Evolutionary conservation across 2,329 filamentous ascomycete genomes (phyloP), one percentile per base, ranked within the genome.

Genomic region (Bipolaris bicolor): DNA sequence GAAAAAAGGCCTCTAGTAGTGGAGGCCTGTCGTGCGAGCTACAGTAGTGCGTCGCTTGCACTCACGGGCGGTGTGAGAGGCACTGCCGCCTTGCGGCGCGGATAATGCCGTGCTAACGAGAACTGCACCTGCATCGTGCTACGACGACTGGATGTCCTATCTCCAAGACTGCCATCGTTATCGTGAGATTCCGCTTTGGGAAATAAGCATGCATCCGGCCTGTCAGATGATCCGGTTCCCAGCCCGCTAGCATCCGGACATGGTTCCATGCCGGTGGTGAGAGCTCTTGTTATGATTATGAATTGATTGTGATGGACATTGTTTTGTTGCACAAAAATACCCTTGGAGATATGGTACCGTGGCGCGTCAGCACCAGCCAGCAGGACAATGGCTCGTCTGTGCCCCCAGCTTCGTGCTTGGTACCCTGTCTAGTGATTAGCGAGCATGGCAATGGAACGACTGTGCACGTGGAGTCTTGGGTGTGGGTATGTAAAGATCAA

Each of bases 41-140:
- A 29, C 26, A 29, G 41, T 52, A 58, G 37, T 46, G 51, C 24
- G 15, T 51, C 33, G 50, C 45, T 58, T 45, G 51, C 18, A 31
- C 29, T 26, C 46, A 54, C 45, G 6, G 33, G 29, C 39, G 48
- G 45, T 40, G 51, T 51, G 49, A 52, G 49, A 52, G 20, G 36
- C 49, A 43, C 52, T 43, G 26, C 40, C 47, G 26, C 40, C 37
- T 22, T 33, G 24, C 33, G 44, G 55, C 55, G 33, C 36, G 22
- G 47, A 34, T 24, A 24, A 29, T 31, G 37, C 39, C 55, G 26
- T 45, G 45, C 46, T 48, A 39, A 58, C 33, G 47, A 52, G 44
- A 60, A 60, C 24, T 43, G 50, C 63, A 62, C 64, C 62, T 66
- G 61, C 63, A 65, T 67, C 57, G 67, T 67, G 60, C 64, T 18